phyloP scores from a whole-genome alignment of 306 rosid genomes.

The Pyrus bretschneideri region DNA sequence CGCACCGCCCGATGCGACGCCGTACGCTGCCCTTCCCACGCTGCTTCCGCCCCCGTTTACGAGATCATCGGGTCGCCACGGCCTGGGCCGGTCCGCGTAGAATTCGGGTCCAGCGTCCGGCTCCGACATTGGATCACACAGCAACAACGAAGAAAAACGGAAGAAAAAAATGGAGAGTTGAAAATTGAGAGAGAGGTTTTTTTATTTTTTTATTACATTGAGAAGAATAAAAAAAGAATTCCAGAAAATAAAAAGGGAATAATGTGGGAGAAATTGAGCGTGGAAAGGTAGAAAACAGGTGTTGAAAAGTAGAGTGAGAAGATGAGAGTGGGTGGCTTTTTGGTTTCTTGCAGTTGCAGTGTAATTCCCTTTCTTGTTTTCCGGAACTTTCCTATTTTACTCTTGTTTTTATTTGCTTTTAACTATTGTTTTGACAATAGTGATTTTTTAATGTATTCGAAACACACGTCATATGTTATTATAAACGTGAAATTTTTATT shows the following conservation, averaged over 20 bases:
- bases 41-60: neutral
- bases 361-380: neutral
- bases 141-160: neutral
- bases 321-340: neutral
- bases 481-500: no score
- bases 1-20: conserved; percentile 1
- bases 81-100: neutral
- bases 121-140: neutral
- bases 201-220: conserved; percentile 1
- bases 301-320: neutral
- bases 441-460: no score
- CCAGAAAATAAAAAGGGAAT: neutral
- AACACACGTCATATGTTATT: no score
- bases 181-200: neutral
- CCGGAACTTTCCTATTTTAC: neutral
- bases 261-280: neutral
- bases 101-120: conserved; percentile 1
- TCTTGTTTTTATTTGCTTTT: neutral
- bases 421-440: neutral
- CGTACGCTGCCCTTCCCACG: neutral
- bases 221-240: neutral
- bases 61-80: conserved; percentile 13
- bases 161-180: neutral
- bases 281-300: neutral
- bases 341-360: neutral